Conservation (phyloP, 805 yeast species). For the Cyberlindnera galapagoensis region DNA sequence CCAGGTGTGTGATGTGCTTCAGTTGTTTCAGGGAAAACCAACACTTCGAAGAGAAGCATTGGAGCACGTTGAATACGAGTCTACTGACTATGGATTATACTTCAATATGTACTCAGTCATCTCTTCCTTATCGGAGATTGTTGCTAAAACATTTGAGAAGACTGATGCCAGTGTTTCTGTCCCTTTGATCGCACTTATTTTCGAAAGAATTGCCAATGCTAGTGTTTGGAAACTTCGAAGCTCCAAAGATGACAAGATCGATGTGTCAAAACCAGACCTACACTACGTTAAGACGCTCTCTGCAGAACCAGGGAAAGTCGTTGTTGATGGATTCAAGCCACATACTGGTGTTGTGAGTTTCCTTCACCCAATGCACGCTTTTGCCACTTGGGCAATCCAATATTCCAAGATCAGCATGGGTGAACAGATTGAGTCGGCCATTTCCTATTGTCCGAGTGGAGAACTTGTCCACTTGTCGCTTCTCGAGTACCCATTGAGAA, state of each 20-base stretch:
- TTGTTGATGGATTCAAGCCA: constrained; percentile 35
- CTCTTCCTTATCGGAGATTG: constrained; percentile 51
- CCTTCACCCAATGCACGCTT: constrained; percentile 75
- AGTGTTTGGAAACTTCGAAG: neutral
- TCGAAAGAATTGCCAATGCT: constrained; percentile 8
- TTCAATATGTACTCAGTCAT: constrained; percentile 48
- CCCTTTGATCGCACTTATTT: constrained; percentile 5
- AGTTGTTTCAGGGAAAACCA: constrained; percentile 73
- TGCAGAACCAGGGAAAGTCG: constrained; percentile 20
- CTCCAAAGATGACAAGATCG: constrained; percentile 4
- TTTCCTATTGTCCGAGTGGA: constrained; percentile 1
- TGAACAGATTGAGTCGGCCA: constrained; percentile 1
- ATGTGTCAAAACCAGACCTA: constrained; percentile 5
- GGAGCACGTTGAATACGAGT: constrained; percentile 87
- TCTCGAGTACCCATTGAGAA: constrained; percentile 72
- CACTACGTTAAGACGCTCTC: constrained; percentile 17
- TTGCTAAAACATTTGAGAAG: constrained; percentile 38
- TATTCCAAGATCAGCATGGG: constrained; percentile 26
- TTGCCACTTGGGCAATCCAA: constrained; percentile 66
- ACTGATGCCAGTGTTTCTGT: neutral
- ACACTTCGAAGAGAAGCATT: constrained; percentile 66
- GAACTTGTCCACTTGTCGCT: constrained; percentile 1
- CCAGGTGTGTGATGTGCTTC: constrained; percentile 58
- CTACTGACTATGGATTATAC: constrained; percentile 49
- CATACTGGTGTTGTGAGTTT: constrained; percentile 51